Percentiles rank a stretch among this genome's conserved stretches.
Conservation (phyloP, 805 yeast genomes). For the Ogataea ramenticola region DNA sequence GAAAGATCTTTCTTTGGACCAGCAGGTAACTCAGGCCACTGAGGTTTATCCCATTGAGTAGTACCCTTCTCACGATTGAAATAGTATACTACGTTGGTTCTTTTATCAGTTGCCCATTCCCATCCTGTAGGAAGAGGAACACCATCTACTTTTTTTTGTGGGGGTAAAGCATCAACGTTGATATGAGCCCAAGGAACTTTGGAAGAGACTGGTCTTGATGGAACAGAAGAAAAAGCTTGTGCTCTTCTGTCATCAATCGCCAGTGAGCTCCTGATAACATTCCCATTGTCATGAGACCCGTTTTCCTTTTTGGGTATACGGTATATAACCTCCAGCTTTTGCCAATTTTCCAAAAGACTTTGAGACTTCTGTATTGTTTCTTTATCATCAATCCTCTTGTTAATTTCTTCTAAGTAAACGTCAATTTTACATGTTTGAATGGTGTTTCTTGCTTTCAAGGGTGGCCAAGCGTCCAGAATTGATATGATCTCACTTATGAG, state of each 20-base stretch:
- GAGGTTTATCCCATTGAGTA: constrained; percentile 60
- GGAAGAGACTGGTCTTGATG: background rate
- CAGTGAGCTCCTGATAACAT: background rate
- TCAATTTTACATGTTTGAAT: constrained; percentile 72
- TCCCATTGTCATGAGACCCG: background rate
- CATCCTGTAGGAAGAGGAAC: constrained; percentile 53
- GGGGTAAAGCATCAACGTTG: constrained; percentile 10
- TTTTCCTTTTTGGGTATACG: constrained; percentile 63
- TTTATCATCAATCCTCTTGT: constrained; percentile 14
- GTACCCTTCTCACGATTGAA: constrained; percentile 40
- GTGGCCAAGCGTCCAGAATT: constrained; percentile 59
- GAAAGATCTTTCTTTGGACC: constrained; percentile 7
- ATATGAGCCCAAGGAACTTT: constrained; percentile 13
- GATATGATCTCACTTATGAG: constrained; percentile 44
- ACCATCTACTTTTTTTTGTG: constrained; percentile 19
- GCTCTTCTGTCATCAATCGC: constrained; percentile 16
- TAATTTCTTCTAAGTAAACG: constrained; percentile 42
- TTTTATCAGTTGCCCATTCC: constrained; percentile 48
- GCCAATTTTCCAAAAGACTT: constrained; percentile 59
- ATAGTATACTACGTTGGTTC: constrained; percentile 41
- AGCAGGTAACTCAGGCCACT: constrained; percentile 10
- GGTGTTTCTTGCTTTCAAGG: constrained; percentile 63
- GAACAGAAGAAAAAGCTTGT: background rate
- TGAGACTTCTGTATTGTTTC: constrained; percentile 31
- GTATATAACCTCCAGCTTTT: constrained; percentile 69